phyloP scores from a whole-genome alignment of 768 basidiomycete species.

The Tricholoma hemisulphureum region DNA sequence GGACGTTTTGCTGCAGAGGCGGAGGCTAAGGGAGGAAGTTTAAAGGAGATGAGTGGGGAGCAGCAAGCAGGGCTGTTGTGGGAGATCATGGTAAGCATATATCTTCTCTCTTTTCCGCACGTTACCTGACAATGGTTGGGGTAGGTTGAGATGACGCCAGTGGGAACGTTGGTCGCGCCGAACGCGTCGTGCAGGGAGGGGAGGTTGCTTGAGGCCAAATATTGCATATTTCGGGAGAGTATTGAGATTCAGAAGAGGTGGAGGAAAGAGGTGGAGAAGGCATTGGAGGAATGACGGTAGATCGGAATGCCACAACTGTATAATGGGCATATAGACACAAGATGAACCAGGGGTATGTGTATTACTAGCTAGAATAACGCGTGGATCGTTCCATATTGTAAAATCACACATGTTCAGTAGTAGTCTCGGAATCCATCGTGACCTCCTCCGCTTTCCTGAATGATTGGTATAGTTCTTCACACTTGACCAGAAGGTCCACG shows the following conservation, averaged over 20 bases:
- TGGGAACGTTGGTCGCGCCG: constrained; percentile 70
- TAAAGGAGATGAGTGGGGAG: constrained; percentile 35
- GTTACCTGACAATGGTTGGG: not conserved
- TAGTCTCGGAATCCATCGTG: constrained; percentile 11
- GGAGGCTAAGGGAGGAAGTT: constrained; percentile 20
- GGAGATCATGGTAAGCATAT: constrained; percentile 85
- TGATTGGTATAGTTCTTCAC: constrained; percentile 50
- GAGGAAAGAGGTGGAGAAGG: constrained; percentile 75
- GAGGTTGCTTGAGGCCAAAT: constrained; percentile 85
- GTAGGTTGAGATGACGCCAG: constrained; percentile 90
- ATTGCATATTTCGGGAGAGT: constrained; percentile 85
- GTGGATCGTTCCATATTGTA: not conserved
- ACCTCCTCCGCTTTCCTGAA: constrained; percentile 27
- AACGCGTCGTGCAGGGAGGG: constrained; percentile 60
- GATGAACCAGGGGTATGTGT: not conserved
- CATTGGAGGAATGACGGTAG: constrained; percentile 21
- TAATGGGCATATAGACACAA: not conserved
- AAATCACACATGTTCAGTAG: constrained; percentile 11
- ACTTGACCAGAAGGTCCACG: constrained; percentile 48
- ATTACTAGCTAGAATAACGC: not conserved
- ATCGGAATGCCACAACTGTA: not conserved
- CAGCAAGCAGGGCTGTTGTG: constrained; percentile 71
- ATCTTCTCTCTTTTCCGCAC: not conserved
- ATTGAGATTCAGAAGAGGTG: constrained; percentile 89
- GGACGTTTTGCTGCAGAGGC: constrained; percentile 80